Base-by-base conservation (phyloP, 768 basidiomycete species). In the Nidularia sp. region DNA sequence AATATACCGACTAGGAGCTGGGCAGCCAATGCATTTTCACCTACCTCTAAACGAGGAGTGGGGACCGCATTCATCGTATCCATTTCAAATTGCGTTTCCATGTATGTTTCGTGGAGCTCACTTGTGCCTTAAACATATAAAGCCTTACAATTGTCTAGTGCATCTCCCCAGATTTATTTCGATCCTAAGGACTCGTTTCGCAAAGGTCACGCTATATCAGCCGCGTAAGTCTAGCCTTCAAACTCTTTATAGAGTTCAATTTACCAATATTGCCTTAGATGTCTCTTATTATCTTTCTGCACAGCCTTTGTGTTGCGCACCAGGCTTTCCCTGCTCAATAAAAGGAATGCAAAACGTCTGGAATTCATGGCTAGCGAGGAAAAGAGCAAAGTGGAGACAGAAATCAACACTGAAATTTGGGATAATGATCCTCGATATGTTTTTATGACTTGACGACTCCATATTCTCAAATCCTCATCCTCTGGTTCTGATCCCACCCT, bases 11-110 rank as follows among this genome's bases (percentile, higher is more conserved):
- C 34, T 53, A 81, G 80, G 79, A 79, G 77, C 59, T 83, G 81
- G 81, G 80, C 80, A 12, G 77, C 80, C 4, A 81, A 81, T 58
- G 67, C 73, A 1, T 80, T 83, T 60, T 77, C 81, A 5, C 81
- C 81, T 8, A 83, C 80, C 6, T 79, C 78, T 1, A 83, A 83
- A 58, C 72, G 81, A 29, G 81, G 81, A 39, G 81, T 80, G 48
- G 81, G 81, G 3, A 81, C 80, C 1, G 80, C 80, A 2, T 82
- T 83, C 59, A 78, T 82, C 43, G 79, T 82, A 22, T 81, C 80
- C 1, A 75, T 83, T 44, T 79, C 79, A 15, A 83, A 81, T 58
- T 77, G 75, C 55, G 70, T 83, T 9, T 82, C 79, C 3, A 81
- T 81, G 79, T 80, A 48, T 52, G 76, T 54, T n/a, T 7, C 29